A percentile compares a stretch with the other conserved stretches of the same genome.
phyloP scores from a whole-genome alignment of 1,284 basidiomycete species.

The Termitomyces sp. region DNA sequence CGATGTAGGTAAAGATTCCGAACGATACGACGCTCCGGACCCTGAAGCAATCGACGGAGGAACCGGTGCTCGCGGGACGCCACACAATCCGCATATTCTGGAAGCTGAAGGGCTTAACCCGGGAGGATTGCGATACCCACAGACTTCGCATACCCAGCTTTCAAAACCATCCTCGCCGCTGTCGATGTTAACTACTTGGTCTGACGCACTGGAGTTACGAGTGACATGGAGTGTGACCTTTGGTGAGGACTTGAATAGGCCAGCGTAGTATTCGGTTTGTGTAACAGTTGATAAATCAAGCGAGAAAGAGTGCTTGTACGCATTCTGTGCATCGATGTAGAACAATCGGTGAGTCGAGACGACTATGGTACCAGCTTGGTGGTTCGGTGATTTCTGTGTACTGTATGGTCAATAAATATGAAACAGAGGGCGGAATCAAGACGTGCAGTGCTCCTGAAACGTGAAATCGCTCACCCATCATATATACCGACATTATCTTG shows the following conservation, averaged over 20 bases:
- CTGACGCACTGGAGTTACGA: slow-evolving; percentile 22
- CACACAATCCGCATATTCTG: slow-evolving; percentile 67
- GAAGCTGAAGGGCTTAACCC: slow-evolving; percentile 59
- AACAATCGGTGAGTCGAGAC: slow-evolving; percentile 84
- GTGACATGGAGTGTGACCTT: slow-evolving; percentile 82
- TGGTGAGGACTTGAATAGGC: slow-evolving; percentile 85
- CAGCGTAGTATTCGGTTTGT: slow-evolving; percentile 88
- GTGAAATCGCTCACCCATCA: slow-evolving; percentile 62
- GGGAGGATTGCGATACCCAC: slow-evolving; percentile 75
- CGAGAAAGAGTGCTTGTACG: slow-evolving; percentile 48
- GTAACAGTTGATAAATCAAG: slow-evolving; percentile 64
- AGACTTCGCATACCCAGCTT: slow-evolving; percentile 84
- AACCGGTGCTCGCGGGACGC: slow-evolving; percentile 55
- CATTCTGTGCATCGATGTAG: slow-evolving; percentile 63
- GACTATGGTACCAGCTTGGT: slow-evolving; percentile 70
- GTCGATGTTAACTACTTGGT: slow-evolving; percentile 17
- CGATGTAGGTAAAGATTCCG: slow-evolving; percentile 29
- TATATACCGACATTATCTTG: slow-evolving; percentile 86
- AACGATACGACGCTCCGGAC: slow-evolving; percentile 20
- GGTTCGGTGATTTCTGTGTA: slow-evolving; percentile 71
- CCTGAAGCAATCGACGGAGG: slow-evolving; percentile 23
- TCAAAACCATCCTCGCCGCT: slow-evolving; percentile 31
- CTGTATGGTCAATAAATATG: slow-evolving; percentile 40
- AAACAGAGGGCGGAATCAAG: slow-evolving; percentile 4
- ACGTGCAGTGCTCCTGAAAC: slow-evolving; percentile 14